Base-by-base conservation (phyloP, 805 yeast genomes). In the Saccharomycopsis babjevae region DNA sequence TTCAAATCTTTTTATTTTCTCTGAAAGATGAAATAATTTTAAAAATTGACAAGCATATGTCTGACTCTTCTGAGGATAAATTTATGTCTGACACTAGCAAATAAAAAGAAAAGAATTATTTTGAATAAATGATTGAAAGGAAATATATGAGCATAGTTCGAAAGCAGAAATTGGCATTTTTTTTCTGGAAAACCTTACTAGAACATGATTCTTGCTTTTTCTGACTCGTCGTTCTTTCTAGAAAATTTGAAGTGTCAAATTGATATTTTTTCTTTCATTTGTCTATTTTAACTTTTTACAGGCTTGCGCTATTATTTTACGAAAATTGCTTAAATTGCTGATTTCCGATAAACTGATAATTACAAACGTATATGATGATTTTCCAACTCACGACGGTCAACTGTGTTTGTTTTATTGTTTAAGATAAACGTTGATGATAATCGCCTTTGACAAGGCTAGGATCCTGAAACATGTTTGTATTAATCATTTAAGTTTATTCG, bases 41-140 rank as follows among this genome's bases (percentile, higher is more conserved):
- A 56, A 56, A 78, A 76, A 75, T 73, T 74, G 97, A 92, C 97
- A 92, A 92, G 97, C 97, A 92, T 92, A 92, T 92, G 96, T 91
- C 97, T 85, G 96, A 91, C 75, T 73, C 72, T 67, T 62, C 71
- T 76, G 90, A 82, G 77, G 91, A 83, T 72, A 82, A 76, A 72
- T 65, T 65, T 60, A 62, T 67, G 69, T 68, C 66, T 66, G 70
- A 69, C 64, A 65, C 64, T 59, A 62, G 61, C 30, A 36, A 54
- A 58, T n/a, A 42, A 57, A 46, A 46, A 13, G n/a, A 46, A 25
- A 8, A 25, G n/a, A 13, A 46, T 46, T 46, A 11, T 55, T 62
- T 54, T 60, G 32, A 43, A 56, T 38, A 15, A 38, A 16, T 56
- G 59, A 60, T 59, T 63, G 59, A 55, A 57, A 61, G 61, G 57